Base-by-base conservation (phyloP, 2,329 filamentous ascomycete genomes). In the Myriosclerotinia curreyana region DNA sequence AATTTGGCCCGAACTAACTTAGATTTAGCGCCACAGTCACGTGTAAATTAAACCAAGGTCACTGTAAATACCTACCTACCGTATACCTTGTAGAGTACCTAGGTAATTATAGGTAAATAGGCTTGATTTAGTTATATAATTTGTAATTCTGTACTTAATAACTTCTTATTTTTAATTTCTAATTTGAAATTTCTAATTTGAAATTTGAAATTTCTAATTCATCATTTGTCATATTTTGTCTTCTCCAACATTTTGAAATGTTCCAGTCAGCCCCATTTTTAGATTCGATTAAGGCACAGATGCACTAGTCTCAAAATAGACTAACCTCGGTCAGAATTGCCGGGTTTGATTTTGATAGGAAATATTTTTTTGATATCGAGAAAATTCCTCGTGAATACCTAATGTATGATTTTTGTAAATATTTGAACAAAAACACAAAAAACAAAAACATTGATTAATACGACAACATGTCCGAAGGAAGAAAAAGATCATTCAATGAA, bases 401-500 rank as follows among this genome's bases (percentile, higher is more conserved):
- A 38, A 9, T 31, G 12, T 9, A 42, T 38, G 17, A 44, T 40
- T 58, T 50, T 63, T 17, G 34, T n/a, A n/a, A n/a, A n/a, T n/a
- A n/a, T n/a, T n/a, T n/a, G n/a, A n/a, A n/a, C n/a, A n/a, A n/a
- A n/a, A n/a, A 31, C 2, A 31, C 28, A 31, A 28, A 42, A 38
- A 55, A 44, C 6, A 12, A 55, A 50, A 65, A 14, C 15, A 54
- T 59, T 55, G 31, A 28, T 66, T 31, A 44, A 65, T 15, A 64
- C 51, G 58, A 54, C 64, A 66, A n/a, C 22, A 69, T 67, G 65
- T 52, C 65, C 2, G 63, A 65, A 42, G 60, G 65, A 66, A 65
- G 64, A 25, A 75, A 75, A 68, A 69, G 74, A 65, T 69, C 69
- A 65, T 59, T 58, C 8, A 67, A 70, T 12, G 69, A 65, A 12